Evolutionary conservation across 495 filamentous ascomycete genomes (phyloP), one percentile per base, ranked within the genome.

Genomic region (Aspergillus saccharolyticus): DNA sequence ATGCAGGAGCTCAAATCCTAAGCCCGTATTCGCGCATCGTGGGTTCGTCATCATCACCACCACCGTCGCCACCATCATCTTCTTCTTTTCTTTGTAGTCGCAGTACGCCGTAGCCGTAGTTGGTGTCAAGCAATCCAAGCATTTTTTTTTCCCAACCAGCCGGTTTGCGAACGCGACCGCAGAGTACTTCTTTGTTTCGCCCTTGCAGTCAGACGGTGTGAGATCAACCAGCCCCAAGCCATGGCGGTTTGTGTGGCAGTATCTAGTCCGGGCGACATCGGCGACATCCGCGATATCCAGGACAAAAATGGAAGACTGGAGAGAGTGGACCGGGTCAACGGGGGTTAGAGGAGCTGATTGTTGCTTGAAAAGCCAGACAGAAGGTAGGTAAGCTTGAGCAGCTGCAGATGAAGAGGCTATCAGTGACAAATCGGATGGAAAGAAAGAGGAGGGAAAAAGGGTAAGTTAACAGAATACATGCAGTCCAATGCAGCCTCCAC

Each of bases 201-300:
- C 33, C 33, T 15, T 39, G 33, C 33, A 39, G 33, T 5, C 4
- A 8, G 18, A 47, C 2, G 4, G 44, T 47, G 44, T 22, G 47
- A 28, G 20, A 21, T 42, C 50, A 45, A 45, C 57, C 54, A 47
- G 28, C 39, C 25, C 24, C 44, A 52, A 60, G 42, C 53, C 56
- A 51, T 54, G 44, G 54, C 45, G 44, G 57, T 57, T 28, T 43
- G 52, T 45, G 63, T 65, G 57, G 59, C 54, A 55, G 48, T 55
- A 48, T 59, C 25, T 54, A 60, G 57, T 39, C 33, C 10, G 33
- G 33, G 10, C 33, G 33, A 57, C 57, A 65, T 62, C 59, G 33
- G 33, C 33, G 33, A 57, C 57, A 65, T 62, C 59, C 56, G 63
- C 63, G 59, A 44, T 54, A 65, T 43, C 56, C 54, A 62, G 30